A percentile compares a stretch with the other conserved stretches of the same genome.
Evolutionary conservation across 2,329 filamentous ascomycete genomes (phyloP).

Genomic region (Penicillium hordei): DNA sequence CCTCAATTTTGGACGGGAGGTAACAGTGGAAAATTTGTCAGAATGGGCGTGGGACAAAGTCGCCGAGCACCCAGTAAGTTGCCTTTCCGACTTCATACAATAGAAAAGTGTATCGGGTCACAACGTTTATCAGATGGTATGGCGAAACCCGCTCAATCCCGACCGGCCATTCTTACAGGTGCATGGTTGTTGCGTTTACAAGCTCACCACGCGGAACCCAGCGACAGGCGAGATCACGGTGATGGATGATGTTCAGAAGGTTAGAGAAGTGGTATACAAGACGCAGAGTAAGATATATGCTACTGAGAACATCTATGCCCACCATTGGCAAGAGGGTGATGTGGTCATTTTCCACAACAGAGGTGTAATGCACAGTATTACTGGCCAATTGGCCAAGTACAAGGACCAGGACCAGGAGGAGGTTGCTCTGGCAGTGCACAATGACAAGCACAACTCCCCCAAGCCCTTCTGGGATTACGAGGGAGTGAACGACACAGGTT

Average conservation of each 20-base stretch:
- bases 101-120: not conserved
- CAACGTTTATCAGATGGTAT: conserved; percentile 7
- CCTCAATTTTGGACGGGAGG: conserved; percentile 3
- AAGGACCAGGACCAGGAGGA: conserved; percentile 11
- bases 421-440: conserved; percentile 15
- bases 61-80: conserved; percentile 13
- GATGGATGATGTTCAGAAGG: conserved; percentile 10
- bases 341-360: conserved; percentile 17
- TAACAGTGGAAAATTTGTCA: conserved; percentile 8
- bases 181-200: conserved; percentile 15
- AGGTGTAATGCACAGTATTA: conserved; percentile 17
- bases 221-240: conserved; percentile 8
- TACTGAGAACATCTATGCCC: conserved; percentile 14
- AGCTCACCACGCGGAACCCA: conserved; percentile 8
- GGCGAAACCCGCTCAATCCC: conserved; percentile 11
- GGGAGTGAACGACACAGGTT: conserved; percentile 8
- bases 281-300: conserved; percentile 16
- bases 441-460: conserved; percentile 12
- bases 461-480: conserved; percentile 10
- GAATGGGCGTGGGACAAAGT: conserved; percentile 11
- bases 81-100: not conserved
- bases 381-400: conserved; percentile 11
- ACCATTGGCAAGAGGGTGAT: conserved; percentile 15
- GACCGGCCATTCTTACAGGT: conserved; percentile 13
- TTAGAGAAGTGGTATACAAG: conserved; percentile 10